Base-by-base conservation (phyloP, 495 filamentous ascomycete species). In the Penicillium lividum region DNA sequence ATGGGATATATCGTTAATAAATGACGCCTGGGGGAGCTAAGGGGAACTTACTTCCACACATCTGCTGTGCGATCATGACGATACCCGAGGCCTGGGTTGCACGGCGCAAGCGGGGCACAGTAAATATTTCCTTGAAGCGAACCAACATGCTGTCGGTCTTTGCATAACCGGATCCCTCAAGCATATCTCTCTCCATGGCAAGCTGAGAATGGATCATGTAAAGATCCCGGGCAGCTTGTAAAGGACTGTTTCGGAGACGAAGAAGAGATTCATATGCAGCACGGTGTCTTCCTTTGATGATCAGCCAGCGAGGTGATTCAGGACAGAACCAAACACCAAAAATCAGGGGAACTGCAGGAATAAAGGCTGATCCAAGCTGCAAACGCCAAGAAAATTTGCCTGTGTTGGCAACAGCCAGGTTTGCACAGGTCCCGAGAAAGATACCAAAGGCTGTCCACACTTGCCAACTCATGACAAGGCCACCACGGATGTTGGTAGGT, bases 401-500 rank as follows among this genome's bases (percentile, higher is more conserved):
- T 9, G 77, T 71, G 27, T 83, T 65, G 46, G 77, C 73, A 25
- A 93, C 84, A 1, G 83, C 84, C 27, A 95, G 73, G 61, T 93
- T 92, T 38, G 89, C 83, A 50, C 79, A 83, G 1, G 81, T 85
- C 15, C 90, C 90, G 7, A 90, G 72, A 62, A 91, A 83, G 62
- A 91, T 91, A 40, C 89, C 89, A 58, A 92, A 92, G 2, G 89
- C 90, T 7, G 89, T 91, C 89, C 89, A 92, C 69, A 92, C 77
- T 62, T 95, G 90, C 90, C 89, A 93, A 15, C 76, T 82, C 90
- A 95, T 93, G 38, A 90, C 87, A n/a, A 95, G 72, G 7, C 83
- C 88, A 47, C 91, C 91, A 61, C 91, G 81, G 53, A 95, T 87
- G 22, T 76, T 68, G 15, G 91, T 85, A 0, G 91, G 91, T 10